phyloP scores from a whole-genome alignment of 352 stramenopile species.

The Peronospora farinosa region DNA sequence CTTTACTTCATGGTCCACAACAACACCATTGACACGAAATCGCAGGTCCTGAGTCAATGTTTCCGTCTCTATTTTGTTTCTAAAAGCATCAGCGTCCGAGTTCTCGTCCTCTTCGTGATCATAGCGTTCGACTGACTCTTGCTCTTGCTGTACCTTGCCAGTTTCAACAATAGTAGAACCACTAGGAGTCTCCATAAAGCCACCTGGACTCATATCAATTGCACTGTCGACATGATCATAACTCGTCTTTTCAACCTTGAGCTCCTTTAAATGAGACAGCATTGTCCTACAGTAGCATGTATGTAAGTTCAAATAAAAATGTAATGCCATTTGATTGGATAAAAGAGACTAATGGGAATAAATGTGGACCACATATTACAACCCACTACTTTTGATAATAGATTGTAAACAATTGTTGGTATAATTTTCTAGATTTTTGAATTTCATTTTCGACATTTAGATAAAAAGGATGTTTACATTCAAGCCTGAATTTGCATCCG shows the following conservation, averaged over 20 bases:
- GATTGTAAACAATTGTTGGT: no score
- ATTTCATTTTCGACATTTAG: no score
- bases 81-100: slow-evolving; percentile 25
- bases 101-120: slow-evolving; percentile 15
- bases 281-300: not conserved
- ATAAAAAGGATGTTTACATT: no score
- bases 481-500: no score
- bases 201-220: slow-evolving; percentile 39
- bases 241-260: slow-evolving; percentile 43
- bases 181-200: slow-evolving; percentile 24
- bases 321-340: slow-evolving; percentile 1
- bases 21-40: slow-evolving; percentile 71
- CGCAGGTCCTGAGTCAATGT: slow-evolving; percentile 32
- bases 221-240: slow-evolving; percentile 44
- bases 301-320: not conserved
- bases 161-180: slow-evolving; percentile 32
- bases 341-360: slow-evolving; percentile 2
- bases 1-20: slow-evolving; percentile 63
- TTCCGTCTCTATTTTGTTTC: slow-evolving; percentile 14
- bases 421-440: no score
- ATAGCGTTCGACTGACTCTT: slow-evolving; percentile 14
- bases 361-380: slow-evolving; percentile 22
- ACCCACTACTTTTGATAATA: no score
- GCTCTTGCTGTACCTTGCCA: slow-evolving; percentile 20
- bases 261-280: slow-evolving; percentile 41